phyloP scores from a whole-genome alignment of 2,329 filamentous ascomycete genomes.

The Botryosphaeria dothidea region DNA sequence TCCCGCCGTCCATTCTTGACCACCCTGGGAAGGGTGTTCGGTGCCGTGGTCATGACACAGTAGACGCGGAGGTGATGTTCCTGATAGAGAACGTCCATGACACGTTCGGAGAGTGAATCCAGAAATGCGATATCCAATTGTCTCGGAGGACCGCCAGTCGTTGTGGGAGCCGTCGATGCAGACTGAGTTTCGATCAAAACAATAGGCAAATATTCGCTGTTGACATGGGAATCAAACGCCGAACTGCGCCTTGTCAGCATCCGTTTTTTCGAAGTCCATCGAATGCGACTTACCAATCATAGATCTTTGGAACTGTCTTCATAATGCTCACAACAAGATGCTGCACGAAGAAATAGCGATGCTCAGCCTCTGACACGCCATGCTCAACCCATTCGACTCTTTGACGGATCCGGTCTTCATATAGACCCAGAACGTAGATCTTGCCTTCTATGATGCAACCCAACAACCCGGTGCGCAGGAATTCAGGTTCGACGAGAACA shows the following conservation, averaged over 20 bases:
- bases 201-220: slow-evolving; percentile 95
- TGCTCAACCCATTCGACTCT: slow-evolving; percentile 98
- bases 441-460: slow-evolving; percentile 96
- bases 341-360: slow-evolving; percentile 98
- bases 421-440: slow-evolving; percentile 88
- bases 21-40: slow-evolving; percentile 88
- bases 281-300: slow-evolving; percentile 67
- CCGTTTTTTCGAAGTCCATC: neutral
- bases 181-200: slow-evolving; percentile 88
- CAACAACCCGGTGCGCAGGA: slow-evolving; percentile 85
- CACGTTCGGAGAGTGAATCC: slow-evolving; percentile 91
- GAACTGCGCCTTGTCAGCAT: slow-evolving; percentile 52
- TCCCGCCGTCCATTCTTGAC: slow-evolving; percentile 92
- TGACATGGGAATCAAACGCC: slow-evolving; percentile 96
- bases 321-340: slow-evolving; percentile 94
- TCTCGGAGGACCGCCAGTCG: slow-evolving; percentile 84
- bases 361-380: slow-evolving; percentile 81
- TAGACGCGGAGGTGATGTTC: slow-evolving; percentile 94
- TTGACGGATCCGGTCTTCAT: slow-evolving; percentile 93
- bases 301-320: slow-evolving; percentile 93
- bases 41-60: slow-evolving; percentile 97
- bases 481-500: slow-evolving; percentile 87
- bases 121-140: slow-evolving; percentile 91
- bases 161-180: slow-evolving; percentile 87
- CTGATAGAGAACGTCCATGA: slow-evolving; percentile 92